Evolutionary conservation across 495 filamentous ascomycete genomes (phyloP), one percentile per base, ranked within the genome.

Genomic region (Penicillium silybi): DNA sequence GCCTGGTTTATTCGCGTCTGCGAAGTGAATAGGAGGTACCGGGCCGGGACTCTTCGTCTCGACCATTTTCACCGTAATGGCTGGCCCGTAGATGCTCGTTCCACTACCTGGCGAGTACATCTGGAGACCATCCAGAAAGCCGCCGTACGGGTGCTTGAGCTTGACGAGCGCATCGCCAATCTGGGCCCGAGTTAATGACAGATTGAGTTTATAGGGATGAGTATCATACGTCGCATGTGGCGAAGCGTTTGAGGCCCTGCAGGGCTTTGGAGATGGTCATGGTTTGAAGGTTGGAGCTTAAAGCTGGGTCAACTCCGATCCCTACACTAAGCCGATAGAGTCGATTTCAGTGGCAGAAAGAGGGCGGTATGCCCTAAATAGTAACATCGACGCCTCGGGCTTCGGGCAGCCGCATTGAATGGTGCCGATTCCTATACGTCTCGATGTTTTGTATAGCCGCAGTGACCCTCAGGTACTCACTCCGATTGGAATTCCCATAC

Each of bases 91-190:
- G 35, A 58, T 58, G 29, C 53, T 52, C 4, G 56, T 54, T 11
- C 58, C 58, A 0, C 22, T 25, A 6, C 53, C 53, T 0, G 53
- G 58, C 0, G 53, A 61, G 27, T 41, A 50, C 58, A 57, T 53
- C 19, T 50, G 45, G 13, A 66, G 44, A 13, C 60, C 63, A 37
- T 61, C 54, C 11, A 63, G 52, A 40, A 61, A 66, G 4, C 60
- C 60, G 8, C 63, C 63, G 19, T 53, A 51, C 0, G 63, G 63
- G 11, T 66, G 50, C 35, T 63, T 61, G 34, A 66, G 54, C 44
- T 66, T 66, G 42, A 63, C 60, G 5, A 66, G 52, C 16, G 63
- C 63, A 45, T 66, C 60, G 38, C 60, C 60, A 46, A 66, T 63
- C 63, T 66, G 50, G 43, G 27, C 39, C n/a, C n/a, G 9, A 7